These are phyloP conservation scores for Vigna mungo DNA, from an alignment of 306 rosid genomes.

Conservation along the genomic window DNA sequence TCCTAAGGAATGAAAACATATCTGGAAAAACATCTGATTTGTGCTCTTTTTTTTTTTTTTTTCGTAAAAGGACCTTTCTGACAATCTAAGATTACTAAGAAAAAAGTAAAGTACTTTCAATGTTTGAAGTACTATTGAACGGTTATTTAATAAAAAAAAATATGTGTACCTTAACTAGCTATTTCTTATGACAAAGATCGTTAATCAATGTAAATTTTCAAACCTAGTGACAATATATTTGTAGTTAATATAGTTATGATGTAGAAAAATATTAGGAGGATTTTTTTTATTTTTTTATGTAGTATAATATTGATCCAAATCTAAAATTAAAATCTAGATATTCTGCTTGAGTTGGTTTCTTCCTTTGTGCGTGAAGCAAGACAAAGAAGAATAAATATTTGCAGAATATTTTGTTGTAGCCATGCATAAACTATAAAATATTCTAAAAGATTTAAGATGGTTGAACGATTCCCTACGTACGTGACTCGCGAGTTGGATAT, in stretches of 20 bases:
- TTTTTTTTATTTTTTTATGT: no score
- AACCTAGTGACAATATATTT: background rate
- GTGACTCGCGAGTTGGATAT: background rate
- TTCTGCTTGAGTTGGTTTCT: background rate
- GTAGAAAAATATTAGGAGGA: background rate
- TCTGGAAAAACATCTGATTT: background rate
- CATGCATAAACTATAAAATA: background rate
- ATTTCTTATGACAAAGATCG: no score
- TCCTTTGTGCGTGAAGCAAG: background rate
- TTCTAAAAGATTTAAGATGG: background rate
- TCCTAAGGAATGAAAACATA: background rate
- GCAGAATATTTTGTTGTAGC: background rate
- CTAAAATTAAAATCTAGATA: background rate
- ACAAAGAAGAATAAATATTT: background rate
- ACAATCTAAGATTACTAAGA: background rate
- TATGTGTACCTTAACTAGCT: no score
- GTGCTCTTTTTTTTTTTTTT: background rate
- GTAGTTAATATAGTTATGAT: background rate
- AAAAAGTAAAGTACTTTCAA: background rate
- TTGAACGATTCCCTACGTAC: background rate
- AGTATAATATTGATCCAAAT: background rate
- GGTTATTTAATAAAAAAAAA: no score
- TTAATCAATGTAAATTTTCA: no score
- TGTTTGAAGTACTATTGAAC: background rate
- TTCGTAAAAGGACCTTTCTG: background rate